Evolutionary conservation across 1,284 basidiomycete genomes (phyloP).

Genomic region (Apiotrichum laibachii): DNA sequence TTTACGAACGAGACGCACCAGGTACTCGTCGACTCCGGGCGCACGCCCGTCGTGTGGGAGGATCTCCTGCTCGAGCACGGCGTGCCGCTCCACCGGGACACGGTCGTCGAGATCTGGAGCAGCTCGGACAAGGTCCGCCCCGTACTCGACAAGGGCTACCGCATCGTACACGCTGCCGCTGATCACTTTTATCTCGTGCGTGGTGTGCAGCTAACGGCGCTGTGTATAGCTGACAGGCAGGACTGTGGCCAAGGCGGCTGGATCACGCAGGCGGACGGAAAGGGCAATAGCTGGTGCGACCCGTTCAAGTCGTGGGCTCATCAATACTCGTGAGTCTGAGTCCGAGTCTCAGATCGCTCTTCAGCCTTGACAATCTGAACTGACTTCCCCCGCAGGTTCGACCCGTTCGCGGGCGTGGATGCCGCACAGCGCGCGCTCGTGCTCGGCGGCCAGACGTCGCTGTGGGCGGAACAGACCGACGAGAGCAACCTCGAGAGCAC

Average conservation of each 20-base stretch:
- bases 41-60: constrained; percentile 69
- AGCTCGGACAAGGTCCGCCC: constrained; percentile 60
- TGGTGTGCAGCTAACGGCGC: too few species aligned
- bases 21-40: constrained; percentile 54
- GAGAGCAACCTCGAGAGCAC: constrained; percentile 67
- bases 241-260: constrained; percentile 78
- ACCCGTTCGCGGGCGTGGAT: constrained; percentile 64
- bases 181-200: constrained; percentile 53
- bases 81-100: constrained; percentile 62
- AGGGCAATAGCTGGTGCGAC: constrained; percentile 62
- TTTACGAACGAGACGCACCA: constrained; percentile 62
- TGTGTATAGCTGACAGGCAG: constrained; percentile 26
- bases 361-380: too few species aligned
- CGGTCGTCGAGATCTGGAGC: constrained; percentile 71
- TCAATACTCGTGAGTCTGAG: constrained; percentile 47
- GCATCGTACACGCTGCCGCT: constrained; percentile 65
- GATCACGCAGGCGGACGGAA: constrained; percentile 56
- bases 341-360: not conserved
- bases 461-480: constrained; percentile 76
- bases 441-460: constrained; percentile 63
- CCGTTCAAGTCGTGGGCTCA: constrained; percentile 75
- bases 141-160: constrained; percentile 61
- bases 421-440: constrained; percentile 57
- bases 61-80: constrained; percentile 52
- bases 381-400: constrained; percentile 56